Base-by-base conservation (phyloP, 2,329 filamentous ascomycete species). In the Pseudogymnoascus sp. region DNA sequence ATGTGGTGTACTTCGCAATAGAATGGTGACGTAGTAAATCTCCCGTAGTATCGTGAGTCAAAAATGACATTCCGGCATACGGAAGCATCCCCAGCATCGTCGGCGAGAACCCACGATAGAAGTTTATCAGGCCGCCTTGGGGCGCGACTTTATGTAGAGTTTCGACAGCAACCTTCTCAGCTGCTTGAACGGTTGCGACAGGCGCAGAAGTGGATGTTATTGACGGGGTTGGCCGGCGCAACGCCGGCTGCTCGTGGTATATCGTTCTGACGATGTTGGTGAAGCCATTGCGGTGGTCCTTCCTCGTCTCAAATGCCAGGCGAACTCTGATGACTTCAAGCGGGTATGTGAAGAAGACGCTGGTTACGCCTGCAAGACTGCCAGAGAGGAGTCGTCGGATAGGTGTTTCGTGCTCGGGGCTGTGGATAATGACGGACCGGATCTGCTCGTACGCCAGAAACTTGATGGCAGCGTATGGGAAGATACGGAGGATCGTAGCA, bases 381-480 rank as follows among this genome's bases (percentile, higher is more conserved):
- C 91, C 91, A 64, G 86, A 88, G 23, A 89, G 70, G 60, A 95
- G 83, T 10, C 95, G 85, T 60, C 95, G 85, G 29, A 89, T 75
- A 1, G 89, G 83, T 0, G 93, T 97, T 74, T 99, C 95, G 64
- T 96, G 82, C 5, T 87, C 79, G 61, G 81, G 84, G 39, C 77
- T 79, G 1, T 83, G 84, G 66, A 99, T 97, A 34, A 97, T 73
- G 12, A 87, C 71, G 11, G 88, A 85, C 65, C 95, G 90, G 68
- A 97, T 91, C 76, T 99, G 95, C 75, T 99, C 95, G 78, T 99
- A 99, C 54, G 93, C 93, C 45, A 99, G 84, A 73, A 99, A 99
- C 73, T 99, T 99, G 77, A 97, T 96, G 54, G 90, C 93, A 14
- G 93, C 95, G 75, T 99, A 99, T 5, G 95, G 95, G 71, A 97